phyloP scores from a whole-genome alignment of 768 basidiomycete genomes.

The Chalciporus piperatus region DNA sequence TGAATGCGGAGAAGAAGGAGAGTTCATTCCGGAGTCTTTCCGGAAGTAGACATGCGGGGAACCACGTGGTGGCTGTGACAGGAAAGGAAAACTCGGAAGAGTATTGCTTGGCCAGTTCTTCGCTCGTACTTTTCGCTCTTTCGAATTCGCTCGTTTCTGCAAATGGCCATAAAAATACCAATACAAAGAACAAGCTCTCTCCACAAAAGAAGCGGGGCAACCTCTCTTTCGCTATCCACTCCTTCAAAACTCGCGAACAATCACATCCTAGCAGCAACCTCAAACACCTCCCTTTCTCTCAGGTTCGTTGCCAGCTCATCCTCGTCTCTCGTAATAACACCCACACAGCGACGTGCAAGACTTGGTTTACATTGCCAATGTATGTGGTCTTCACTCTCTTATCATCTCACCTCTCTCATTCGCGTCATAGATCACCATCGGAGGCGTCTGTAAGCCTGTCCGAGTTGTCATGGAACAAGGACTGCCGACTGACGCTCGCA shows the following conservation, averaged over 20 bases:
- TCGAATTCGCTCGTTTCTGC: too few species aligned
- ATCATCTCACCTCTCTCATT: slow-evolving; percentile 1
- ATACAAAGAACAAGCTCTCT: slow-evolving; percentile 43
- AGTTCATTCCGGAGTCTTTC: too few species aligned
- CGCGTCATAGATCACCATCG: slow-evolving; percentile 58
- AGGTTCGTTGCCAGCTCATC: slow-evolving; percentile 9
- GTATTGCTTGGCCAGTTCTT: too few species aligned
- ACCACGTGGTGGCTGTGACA: slow-evolving; percentile 2
- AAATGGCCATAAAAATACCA: slow-evolving; percentile 47
- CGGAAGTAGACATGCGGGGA: slow-evolving; percentile 6
- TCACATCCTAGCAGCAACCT: slow-evolving; percentile 8
- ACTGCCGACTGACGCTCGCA: not conserved
- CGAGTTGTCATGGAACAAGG: not conserved
- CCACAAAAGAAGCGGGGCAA: slow-evolving; percentile 37
- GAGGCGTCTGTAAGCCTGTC: slow-evolving; percentile 48
- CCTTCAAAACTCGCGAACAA: slow-evolving; percentile 10
- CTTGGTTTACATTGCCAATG: slow-evolving; percentile 76
- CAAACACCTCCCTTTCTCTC: slow-evolving; percentile 18
- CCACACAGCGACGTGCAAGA: slow-evolving; percentile 63
- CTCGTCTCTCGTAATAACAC: not conserved
- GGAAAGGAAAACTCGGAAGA: too few species aligned
- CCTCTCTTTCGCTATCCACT: slow-evolving; percentile 19
- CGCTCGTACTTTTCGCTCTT: too few species aligned
- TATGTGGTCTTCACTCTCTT: slow-evolving; percentile 34
- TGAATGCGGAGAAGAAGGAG: not conserved